A percentile compares a stretch with the other conserved stretches of the same genome.
phyloP scores from a whole-genome alignment of 1,139 yeast species.

The Suhomyces taliae region DNA sequence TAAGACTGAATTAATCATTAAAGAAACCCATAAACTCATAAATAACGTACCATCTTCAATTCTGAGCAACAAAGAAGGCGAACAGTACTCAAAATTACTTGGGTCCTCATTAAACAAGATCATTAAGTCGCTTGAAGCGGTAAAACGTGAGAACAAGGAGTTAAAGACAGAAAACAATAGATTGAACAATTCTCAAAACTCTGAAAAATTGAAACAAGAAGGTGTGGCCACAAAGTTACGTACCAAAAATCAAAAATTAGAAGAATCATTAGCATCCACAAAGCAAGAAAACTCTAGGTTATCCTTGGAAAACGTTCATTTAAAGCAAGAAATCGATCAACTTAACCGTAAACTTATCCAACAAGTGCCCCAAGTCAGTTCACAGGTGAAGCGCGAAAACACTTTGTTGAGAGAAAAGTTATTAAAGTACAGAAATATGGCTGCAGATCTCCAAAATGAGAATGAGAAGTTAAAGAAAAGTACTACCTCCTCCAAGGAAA shows the following conservation, averaged over 20 bases:
- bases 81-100: constrained; percentile 23
- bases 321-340: constrained; percentile 14
- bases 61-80: constrained; percentile 27
- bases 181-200: constrained; percentile 1
- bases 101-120: constrained; percentile 26
- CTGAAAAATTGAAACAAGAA: neutral
- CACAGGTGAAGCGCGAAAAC: constrained; percentile 27
- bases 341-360: constrained; percentile 13
- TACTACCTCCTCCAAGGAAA: neutral
- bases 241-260: constrained; percentile 2
- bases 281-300: constrained; percentile 4
- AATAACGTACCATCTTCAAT: constrained; percentile 25
- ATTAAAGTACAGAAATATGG: constrained; percentile 33
- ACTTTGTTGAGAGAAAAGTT: constrained; percentile 34
- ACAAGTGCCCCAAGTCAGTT: constrained; percentile 15
- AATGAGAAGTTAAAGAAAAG: constrained; percentile 3
- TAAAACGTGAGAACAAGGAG: constrained; percentile 16
- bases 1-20: constrained; percentile 26
- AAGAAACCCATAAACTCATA: constrained; percentile 32
- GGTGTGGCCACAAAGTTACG: neutral
- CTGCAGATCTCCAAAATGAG: constrained; percentile 20
- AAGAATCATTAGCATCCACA: neutral
- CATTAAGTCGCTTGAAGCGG: constrained; percentile 21
- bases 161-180: constrained; percentile 19
- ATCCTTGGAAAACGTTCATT: constrained; percentile 12